Evolutionary conservation across 768 basidiomycete genomes (phyloP).

Genomic region (Boletus vermiculosoides): DNA sequence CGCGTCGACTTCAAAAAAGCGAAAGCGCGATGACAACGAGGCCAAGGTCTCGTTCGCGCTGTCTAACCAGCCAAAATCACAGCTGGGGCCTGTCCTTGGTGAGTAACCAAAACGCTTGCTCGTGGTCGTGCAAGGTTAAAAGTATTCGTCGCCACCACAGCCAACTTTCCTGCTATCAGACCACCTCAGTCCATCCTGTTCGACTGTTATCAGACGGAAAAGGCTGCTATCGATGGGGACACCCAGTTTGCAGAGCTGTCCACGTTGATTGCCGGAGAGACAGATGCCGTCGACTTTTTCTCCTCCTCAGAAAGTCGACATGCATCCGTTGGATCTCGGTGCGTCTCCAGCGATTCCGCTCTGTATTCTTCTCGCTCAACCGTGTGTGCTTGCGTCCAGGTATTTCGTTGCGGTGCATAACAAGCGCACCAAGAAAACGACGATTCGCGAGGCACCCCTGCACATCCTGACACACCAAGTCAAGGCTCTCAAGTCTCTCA

Average conservation of each 20-base stretch:
- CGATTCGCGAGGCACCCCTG: conserved; percentile 63
- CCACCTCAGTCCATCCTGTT: conserved; percentile 61
- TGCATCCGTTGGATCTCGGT: conserved; percentile 68
- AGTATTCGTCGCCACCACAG: conserved; percentile 34
- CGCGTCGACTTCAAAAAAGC: conserved; percentile 41
- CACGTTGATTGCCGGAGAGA: conserved; percentile 73
- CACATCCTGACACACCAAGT: conserved; percentile 75
- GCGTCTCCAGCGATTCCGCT: conserved; percentile 25
- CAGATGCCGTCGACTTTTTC: conserved; percentile 78
- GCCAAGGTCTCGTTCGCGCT: conserved; percentile 38
- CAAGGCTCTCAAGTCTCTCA: conserved; percentile 75
- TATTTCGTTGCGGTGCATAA: conserved; percentile 86
- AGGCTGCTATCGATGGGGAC: conserved; percentile 24
- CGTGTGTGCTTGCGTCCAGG: conserved; percentile 35
- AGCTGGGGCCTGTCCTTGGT: conserved; percentile 55
- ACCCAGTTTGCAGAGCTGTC: conserved; percentile 32
- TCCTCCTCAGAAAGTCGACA: conserved; percentile 55
- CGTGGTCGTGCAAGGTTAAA: conserved; percentile 29
- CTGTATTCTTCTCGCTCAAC: conserved; percentile 1
- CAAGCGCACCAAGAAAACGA: conserved; percentile 68
- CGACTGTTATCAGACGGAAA: conserved; percentile 51
- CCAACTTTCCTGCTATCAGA: conserved; percentile 63
- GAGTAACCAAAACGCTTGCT: conserved; percentile 22
- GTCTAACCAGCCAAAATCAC: conserved; percentile 34
- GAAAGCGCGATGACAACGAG: conserved; percentile 44